A percentile compares a stretch with the other conserved stretches of the same genome.
phyloP scores from a whole-genome alignment of 2,329 filamentous ascomycete genomes.

The Alternaria arbusti region DNA sequence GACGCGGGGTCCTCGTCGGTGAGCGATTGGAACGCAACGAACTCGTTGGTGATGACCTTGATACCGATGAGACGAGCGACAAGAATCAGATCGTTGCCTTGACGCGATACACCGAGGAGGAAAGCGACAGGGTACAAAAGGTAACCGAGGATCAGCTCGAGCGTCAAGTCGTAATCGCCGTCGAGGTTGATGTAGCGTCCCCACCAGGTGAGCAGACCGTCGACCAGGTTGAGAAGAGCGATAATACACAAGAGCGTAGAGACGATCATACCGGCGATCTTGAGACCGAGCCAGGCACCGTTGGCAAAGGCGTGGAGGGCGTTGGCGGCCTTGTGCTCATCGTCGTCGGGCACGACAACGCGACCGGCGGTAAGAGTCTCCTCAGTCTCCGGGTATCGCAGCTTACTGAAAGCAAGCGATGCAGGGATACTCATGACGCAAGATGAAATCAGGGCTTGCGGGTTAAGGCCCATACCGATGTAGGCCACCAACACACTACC shows the following conservation, averaged over 20 bases:
- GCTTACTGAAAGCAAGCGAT: conserved; percentile 85
- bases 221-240: conserved; percentile 73
- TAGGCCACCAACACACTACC: conserved; percentile 87
- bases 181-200: conserved; percentile 78
- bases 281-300: conserved; percentile 83
- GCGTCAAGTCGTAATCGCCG: conserved; percentile 68
- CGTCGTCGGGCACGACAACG: conserved; percentile 80
- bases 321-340: conserved; percentile 78
- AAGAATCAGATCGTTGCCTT: conserved; percentile 65
- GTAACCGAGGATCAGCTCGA: conserved; percentile 79
- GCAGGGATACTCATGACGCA: conserved; percentile 97
- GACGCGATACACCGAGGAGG: conserved; percentile 76
- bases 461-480: conserved; percentile 80
- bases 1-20: conserved; percentile 51
- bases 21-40: conserved; percentile 71
- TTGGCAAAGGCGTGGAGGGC: conserved; percentile 84
- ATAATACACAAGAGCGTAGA: conserved; percentile 84
- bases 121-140: conserved; percentile 79
- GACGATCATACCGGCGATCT: conserved; percentile 84
- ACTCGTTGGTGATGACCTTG: conserved; percentile 89
- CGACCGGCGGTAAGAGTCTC: conserved; percentile 83
- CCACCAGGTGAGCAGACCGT: conserved; percentile 84
- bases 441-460: conserved; percentile 84
- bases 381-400: conserved; percentile 87
- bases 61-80: conserved; percentile 81